Evolutionary conservation across 768 basidiomycete species (phyloP), one percentile per base, ranked within the genome.

Genomic region (Pulveroboletus frians): DNA sequence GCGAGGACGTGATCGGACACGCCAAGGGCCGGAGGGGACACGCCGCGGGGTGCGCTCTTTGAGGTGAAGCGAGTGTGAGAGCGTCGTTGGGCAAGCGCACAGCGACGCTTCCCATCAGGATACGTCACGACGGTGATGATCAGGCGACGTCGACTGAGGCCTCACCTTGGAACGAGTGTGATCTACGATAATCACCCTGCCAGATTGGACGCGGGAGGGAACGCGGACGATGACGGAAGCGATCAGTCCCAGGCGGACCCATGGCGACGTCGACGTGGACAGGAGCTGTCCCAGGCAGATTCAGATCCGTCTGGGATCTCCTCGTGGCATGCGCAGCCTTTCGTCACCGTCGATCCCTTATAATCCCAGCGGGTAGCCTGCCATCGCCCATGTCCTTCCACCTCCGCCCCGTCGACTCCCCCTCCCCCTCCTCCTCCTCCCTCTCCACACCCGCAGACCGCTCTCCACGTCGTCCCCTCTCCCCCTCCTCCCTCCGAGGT

Each of bases 401-500:
- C 59, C 78, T 83, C 37, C 80, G 81, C 47, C 83, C 81, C 31
- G 77, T 83, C 51, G 59, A 54, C 39, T 70, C 75, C 5, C 74
- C 76, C 42, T 78, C 80, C 30, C 74, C 80, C 13, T 78, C 83
- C 9, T 78, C 83, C 7, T 76, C 83, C 2, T 72, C 75, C 46
- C 70, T 75, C 10, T 71, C 74, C 26, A 75, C 80, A 13, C 70
- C 73, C 18, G 70, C 66, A 27, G 74, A 73, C 32, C 74, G 68
- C 52, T 54, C 35, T 71, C 69, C 30, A 77, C 82, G 13, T n/a
- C 73, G 84, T 0, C 83, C 83, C 9, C 69, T 85, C 43, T 83
- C 84, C 21, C 83, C 84, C 5, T 77, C 74, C 54, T 80, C 80
- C 1, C 59, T 86, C 18, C 73, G 83, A 70, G 83, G 84, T 83